Percentiles rank a stretch among this genome's conserved stretches.
Conservation (phyloP, 495 filamentous ascomycete species). For the Xylaria longipes region DNA sequence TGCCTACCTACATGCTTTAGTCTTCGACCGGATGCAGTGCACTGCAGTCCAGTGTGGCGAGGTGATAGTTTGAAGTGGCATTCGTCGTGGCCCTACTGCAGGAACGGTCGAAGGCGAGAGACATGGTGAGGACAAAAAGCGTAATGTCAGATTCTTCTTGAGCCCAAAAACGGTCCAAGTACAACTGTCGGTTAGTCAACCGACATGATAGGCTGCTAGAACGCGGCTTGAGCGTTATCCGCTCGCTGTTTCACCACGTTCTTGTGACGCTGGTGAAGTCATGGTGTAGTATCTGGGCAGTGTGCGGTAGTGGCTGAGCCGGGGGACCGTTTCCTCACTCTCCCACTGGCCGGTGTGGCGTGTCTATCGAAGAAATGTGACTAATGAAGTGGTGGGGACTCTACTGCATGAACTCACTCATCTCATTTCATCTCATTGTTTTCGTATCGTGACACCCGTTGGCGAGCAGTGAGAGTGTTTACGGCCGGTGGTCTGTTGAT, state of each 20-base stretch:
- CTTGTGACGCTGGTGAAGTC: constrained; percentile 11
- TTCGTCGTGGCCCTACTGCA: constrained; percentile 27
- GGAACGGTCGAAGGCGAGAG: constrained; percentile 26
- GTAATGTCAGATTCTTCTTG: constrained; percentile 13
- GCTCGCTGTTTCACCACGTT: constrained; percentile 17
- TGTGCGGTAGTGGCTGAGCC: constrained; percentile 15
- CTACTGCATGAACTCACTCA: constrained; percentile 17
- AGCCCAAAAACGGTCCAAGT: constrained; percentile 14
- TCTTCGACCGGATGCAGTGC: neutral
- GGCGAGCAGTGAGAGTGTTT: neutral
- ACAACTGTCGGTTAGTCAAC: constrained; percentile 24
- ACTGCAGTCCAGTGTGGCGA: constrained; percentile 9
- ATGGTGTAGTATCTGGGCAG: neutral
- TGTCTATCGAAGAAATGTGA: constrained; percentile 5
- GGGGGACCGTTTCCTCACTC: neutral
- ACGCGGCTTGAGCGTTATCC: constrained; percentile 23
- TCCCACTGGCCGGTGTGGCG: constrained; percentile 2
- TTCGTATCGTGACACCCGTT: constrained; percentile 12
- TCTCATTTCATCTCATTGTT: constrained; percentile 1
- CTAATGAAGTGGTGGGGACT: constrained; percentile 1
- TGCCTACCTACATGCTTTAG: constrained; percentile 15
- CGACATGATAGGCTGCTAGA: constrained; percentile 20
- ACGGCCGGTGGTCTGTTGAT: constrained; percentile 2
- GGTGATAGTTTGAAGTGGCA: constrained; percentile 16
- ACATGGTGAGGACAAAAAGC: constrained; percentile 4